Base-by-base conservation (phyloP, 108 stramenopile genomes). In the Bacterosira constricta region DNA sequence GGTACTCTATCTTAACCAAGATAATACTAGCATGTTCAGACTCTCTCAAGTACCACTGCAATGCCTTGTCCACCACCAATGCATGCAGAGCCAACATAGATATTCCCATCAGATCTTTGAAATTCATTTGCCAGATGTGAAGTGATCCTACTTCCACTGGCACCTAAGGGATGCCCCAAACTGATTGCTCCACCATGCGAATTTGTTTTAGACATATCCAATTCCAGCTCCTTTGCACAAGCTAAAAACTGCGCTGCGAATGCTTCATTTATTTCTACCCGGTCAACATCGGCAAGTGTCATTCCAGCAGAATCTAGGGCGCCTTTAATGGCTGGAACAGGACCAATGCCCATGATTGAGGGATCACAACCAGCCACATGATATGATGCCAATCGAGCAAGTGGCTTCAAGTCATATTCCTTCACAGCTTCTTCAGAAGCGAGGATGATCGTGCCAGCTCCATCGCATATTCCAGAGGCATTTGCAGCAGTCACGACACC, bases 41-140 rank as follows among this genome's bases (percentile, higher is more conserved):
- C 87, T 39, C 91, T 87, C 50, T 98, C 97, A 41, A 99, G 74
- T 2, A 98, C 87, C 13, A 98, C 83, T 26, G 98, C 99, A 84
- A 99, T 98, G n/a, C 99, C 97, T 73, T 98, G 98, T 47, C 99
- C 99, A 57, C 99, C 99, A 41, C 99, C 99, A 62, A 99, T 99
- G 75, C 99, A 99, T 18, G 99, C 99, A 39, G 94, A 85, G 9
- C 99, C 99, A 51, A 99, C 84, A 70, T 93, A 91, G 55, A 88
- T 63, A 44, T 89, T 92, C 10, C 80, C 68, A 36, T 79, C 76
- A 1, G 59, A 53, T 21, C 88, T 73, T 30, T 71, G 75, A 64
- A 97, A 96, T 63, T 96, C 95, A 85, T 98, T 90, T 0, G 96
- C 94, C 60, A 98, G 71, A 75, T 97, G 97, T 10, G 97, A 94